Evolutionary conservation across 2,329 filamentous ascomycete species (phyloP).

Genomic region (Fusarium sp.): DNA sequence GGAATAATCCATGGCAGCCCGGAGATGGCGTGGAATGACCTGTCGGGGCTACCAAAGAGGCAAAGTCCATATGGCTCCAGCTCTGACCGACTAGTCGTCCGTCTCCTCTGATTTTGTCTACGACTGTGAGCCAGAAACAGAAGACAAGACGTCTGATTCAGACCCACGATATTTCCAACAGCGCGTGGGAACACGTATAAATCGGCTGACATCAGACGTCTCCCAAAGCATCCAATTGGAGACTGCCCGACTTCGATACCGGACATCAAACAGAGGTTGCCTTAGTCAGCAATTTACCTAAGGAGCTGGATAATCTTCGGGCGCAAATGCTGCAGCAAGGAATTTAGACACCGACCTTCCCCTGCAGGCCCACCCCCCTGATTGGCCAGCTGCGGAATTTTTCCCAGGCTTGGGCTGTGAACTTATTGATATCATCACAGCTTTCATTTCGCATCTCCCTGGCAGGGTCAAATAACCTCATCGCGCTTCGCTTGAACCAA

Average conservation of each 20-base stretch:
- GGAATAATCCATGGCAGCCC: constrained; percentile 7
- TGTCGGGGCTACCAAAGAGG: constrained; percentile 12
- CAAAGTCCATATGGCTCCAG: constrained; percentile 3
- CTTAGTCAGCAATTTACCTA: constrained; percentile 1
- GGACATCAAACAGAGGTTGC: background rate
- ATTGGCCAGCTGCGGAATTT: constrained; percentile 31
- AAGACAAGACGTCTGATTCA: constrained; percentile 33
- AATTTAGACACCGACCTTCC: background rate
- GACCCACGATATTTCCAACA: constrained; percentile 22
- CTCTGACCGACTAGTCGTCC: constrained; percentile 23
- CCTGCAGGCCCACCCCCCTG: background rate
- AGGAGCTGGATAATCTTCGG: constrained; percentile 41
- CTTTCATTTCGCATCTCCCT: constrained; percentile 37
- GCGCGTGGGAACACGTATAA: constrained; percentile 26
- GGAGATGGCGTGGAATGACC: constrained; percentile 31
- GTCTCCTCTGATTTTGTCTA: constrained; percentile 17
- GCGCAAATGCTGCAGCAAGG: background rate
- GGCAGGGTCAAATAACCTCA: constrained; percentile 4
- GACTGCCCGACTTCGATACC: background rate
- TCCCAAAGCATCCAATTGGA: constrained; percentile 30
- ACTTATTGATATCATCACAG: constrained; percentile 43
- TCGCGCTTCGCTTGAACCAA: constrained; percentile 15
- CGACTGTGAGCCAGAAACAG: constrained; percentile 8
- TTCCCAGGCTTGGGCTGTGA: constrained; percentile 17
- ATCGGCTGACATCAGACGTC: constrained; percentile 46